Evolutionary conservation across 1,139 yeast species (phyloP).

Genomic region (Ogataea hybrid): DNA sequence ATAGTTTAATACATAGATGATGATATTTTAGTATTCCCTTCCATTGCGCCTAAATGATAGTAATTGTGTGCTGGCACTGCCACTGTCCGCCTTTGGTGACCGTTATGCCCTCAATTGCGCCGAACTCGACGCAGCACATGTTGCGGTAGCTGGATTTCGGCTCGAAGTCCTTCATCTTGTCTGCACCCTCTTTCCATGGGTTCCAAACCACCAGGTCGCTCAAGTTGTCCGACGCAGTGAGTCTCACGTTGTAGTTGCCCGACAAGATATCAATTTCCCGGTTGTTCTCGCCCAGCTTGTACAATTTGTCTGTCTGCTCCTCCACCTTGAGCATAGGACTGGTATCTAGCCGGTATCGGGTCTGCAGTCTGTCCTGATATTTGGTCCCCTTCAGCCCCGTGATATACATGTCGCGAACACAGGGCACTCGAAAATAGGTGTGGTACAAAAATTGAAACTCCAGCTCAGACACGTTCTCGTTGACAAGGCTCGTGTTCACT

Average conservation of each 20-base stretch:
- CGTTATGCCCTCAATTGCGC: conserved; percentile 64
- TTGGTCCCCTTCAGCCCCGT: conserved; percentile 65
- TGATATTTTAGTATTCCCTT: not conserved
- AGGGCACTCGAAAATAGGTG: conserved; percentile 72
- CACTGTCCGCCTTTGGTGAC: conserved; percentile 65
- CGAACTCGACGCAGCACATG: conserved; percentile 92
- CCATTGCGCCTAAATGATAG: conserved; percentile 3
- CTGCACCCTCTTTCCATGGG: conserved; percentile 81
- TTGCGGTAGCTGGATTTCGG: conserved; percentile 77
- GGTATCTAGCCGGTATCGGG: conserved; percentile 56
- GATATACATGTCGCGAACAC: conserved; percentile 68
- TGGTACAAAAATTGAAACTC: conserved; percentile 92
- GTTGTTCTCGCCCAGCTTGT: conserved; percentile 1
- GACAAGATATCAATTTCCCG: conserved; percentile 25
- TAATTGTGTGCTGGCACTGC: conserved; percentile 57
- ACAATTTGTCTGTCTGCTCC: conserved; percentile 67
- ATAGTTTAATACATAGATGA: conserved; percentile 2
- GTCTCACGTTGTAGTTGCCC: conserved; percentile 60
- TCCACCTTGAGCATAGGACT: conserved; percentile 68
- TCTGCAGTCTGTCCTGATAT: conserved; percentile 67
- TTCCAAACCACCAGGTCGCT: conserved; percentile 93
- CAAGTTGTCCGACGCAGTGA: conserved; percentile 58
- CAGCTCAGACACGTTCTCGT: conserved; percentile 56
- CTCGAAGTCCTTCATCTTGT: conserved; percentile 74
- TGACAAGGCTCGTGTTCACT: conserved; percentile 67